Evolutionary conservation across 257 asterid species (phyloP), one percentile per base, ranked within the genome.

Genomic region (Nicotiana knightiana): DNA sequence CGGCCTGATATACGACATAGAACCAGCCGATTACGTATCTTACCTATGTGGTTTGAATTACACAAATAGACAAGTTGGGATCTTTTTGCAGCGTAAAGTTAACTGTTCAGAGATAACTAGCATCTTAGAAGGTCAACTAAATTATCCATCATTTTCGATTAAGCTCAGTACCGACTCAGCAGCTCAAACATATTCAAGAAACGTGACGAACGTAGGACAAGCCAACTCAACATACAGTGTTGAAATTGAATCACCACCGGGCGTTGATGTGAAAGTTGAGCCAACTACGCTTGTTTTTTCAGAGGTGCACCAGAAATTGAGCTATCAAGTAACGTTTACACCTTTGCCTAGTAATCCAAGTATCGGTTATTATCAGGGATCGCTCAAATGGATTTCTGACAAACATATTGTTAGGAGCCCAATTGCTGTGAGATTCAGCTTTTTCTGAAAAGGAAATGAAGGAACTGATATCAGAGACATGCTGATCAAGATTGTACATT

Each of bases 131-230:
- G 85, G 86, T 48, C 83, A 85, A 16, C 81, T 89, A 17, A 89
- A 89, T 18, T 86, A 88, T 13, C 92, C 91, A 1, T 88, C 92
- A 4, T 82, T 89, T 12, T 54, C 87, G 0, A 16, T 89, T 43
- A 24, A 2, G 1, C 54, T 86, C 5, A 81, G 86, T 10, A 1
- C 1, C 39, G 6, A 13, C 62, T 3, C 68, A n/a, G 5, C 13
- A 17, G 12, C 17, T n/a, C 76, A 57, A 5, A 67, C 16, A 0
- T 87, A 86, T 71, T 78, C 88, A 2, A 86, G 91, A 83, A 89
- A 85, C 3, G 91, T 89, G 35, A 87, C 86, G 1, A 89, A 89
- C 4, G 90, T 89, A 3, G 90, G 89, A 6, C 76, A 82, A 17
- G 87, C 88, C 12, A 51, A 77, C 6, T 84, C 92, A 17, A 53